Percentiles rank a stretch among this genome's conserved stretches.
phyloP scores from a whole-genome alignment of 768 basidiomycete species.

The Pisolithus orientalis region DNA sequence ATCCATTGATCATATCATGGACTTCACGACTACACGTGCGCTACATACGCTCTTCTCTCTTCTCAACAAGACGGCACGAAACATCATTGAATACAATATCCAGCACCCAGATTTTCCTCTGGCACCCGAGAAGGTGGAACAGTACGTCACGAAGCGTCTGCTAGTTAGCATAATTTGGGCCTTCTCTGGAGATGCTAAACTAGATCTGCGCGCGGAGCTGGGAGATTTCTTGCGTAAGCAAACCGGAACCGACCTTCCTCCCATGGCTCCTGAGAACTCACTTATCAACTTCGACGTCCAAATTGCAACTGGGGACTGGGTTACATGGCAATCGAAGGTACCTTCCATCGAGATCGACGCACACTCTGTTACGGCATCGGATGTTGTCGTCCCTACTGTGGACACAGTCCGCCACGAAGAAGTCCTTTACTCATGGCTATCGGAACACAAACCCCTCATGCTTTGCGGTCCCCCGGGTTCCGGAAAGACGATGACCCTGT shows the following conservation, averaged over 20 bases:
- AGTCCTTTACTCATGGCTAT: slow-evolving; percentile 96
- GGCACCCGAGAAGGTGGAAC: slow-evolving; percentile 73
- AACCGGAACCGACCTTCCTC: slow-evolving; percentile 87
- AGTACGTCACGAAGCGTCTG: slow-evolving; percentile 85
- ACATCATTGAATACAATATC: slow-evolving; percentile 89
- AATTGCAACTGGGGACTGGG: slow-evolving; percentile 80
- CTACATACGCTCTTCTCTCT: slow-evolving; percentile 96
- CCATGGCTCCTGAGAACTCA: slow-evolving; percentile 66
- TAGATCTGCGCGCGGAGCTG: slow-evolving; percentile 83
- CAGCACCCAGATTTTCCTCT: slow-evolving; percentile 96
- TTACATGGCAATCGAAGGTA: slow-evolving; percentile 85
- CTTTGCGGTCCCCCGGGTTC: slow-evolving; percentile 99
- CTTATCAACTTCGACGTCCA: slow-evolving; percentile 96
- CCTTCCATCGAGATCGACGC: slow-evolving; percentile 96
- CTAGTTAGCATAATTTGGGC: slow-evolving; percentile 96
- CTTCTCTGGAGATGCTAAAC: slow-evolving; percentile 92
- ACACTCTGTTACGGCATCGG: slow-evolving; percentile 91
- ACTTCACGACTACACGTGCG: slow-evolving; percentile 87
- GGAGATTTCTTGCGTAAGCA: slow-evolving; percentile 81
- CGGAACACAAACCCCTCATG: slow-evolving; percentile 97
- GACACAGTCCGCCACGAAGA: slow-evolving; percentile 99
- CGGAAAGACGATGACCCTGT: slow-evolving; percentile 99
- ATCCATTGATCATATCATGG: slow-evolving; percentile 97
- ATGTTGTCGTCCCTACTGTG: slow-evolving; percentile 96
- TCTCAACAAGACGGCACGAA: slow-evolving; percentile 91